phyloP scores from a whole-genome alignment of 768 basidiomycete species.

The Mycena sanguinolenta region DNA sequence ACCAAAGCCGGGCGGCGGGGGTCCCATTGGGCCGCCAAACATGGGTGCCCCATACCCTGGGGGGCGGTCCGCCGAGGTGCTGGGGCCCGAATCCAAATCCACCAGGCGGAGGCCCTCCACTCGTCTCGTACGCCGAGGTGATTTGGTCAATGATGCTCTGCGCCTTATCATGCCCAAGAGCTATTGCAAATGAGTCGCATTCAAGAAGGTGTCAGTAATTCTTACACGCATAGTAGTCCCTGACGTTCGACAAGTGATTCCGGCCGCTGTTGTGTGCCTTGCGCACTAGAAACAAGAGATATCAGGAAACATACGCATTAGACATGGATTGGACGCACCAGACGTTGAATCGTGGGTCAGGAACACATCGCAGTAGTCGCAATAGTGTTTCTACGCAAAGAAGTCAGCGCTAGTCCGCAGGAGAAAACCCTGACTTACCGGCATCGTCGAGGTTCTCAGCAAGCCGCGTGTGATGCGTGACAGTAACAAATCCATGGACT shows the following conservation, averaged over 20 bases:
- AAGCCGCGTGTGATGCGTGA: constrained; percentile 11
- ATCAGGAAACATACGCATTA: not conserved
- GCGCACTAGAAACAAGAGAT: constrained; percentile 70
- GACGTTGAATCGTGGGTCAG: constrained; percentile 95
- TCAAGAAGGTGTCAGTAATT: not conserved
- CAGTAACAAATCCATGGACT: constrained; percentile 67
- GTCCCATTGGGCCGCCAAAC: constrained; percentile 59
- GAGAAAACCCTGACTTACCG: constrained; percentile 65
- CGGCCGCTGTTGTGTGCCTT: constrained; percentile 99
- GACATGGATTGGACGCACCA: constrained; percentile 59
- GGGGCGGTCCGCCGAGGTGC: constrained; percentile 74
- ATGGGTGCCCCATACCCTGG: constrained; percentile 59
- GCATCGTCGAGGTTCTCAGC: constrained; percentile 60
- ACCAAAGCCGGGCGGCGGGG: constrained; percentile 67
- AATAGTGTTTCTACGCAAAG: constrained; percentile 84
- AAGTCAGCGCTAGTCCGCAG: constrained; percentile 24
- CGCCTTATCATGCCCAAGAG: constrained; percentile 95
- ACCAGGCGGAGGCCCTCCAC: constrained; percentile 87
- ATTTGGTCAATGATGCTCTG: constrained; percentile 99
- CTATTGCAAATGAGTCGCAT: constrained; percentile 49
- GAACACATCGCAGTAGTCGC: constrained; percentile 95
- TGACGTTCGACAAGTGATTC: constrained; percentile 96
- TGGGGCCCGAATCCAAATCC: constrained; percentile 91
- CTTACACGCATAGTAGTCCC: constrained; percentile 95
- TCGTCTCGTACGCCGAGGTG: constrained; percentile 90